phyloP scores from a whole-genome alignment of 169 alveolate species.

The Hepatocystis sp. region DNA sequence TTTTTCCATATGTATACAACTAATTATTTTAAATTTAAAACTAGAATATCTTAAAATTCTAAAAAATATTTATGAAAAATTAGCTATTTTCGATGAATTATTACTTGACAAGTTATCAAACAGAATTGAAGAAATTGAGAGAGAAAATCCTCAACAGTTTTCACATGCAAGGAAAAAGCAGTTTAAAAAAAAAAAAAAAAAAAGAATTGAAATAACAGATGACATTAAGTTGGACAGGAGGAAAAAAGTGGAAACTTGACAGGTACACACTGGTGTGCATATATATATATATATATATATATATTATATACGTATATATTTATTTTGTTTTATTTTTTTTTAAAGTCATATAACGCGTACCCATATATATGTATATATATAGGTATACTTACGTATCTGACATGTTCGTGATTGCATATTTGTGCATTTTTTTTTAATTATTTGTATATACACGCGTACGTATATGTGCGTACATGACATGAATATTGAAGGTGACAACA shows the following conservation, averaged over 20 bases:
- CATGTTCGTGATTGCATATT: too few relatives aligned
- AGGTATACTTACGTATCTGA: too few relatives aligned
- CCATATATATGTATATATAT: too few relatives aligned
- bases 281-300: too few relatives aligned
- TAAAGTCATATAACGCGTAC: too few relatives aligned
- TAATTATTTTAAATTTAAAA: constrained; percentile 1
- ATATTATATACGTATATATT: too few relatives aligned
- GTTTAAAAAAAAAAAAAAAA: constrained; percentile 56
- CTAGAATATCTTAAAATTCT: constrained; percentile 31
- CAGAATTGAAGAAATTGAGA: constrained; percentile 28
- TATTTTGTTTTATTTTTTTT: too few relatives aligned
- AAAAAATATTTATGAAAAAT: constrained; percentile 38
- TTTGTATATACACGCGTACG: not conserved
- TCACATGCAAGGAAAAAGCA: constrained; percentile 63
- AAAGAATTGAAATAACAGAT: constrained; percentile 31
- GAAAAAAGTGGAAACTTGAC: too few relatives aligned
- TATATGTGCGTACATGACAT: too few relatives aligned
- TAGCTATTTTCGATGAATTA: constrained; percentile 29
- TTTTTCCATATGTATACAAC: constrained; percentile 34
- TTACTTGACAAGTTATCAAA: constrained; percentile 29
- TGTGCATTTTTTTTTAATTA: not conserved
- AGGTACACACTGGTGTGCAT: too few relatives aligned
- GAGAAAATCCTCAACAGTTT: constrained; percentile 17
- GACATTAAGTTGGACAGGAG: constrained; percentile 25
- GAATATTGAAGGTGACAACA: not conserved